phyloP scores from a whole-genome alignment of 176 grass and related monocot species.

The Aegilops tauschii region DNA sequence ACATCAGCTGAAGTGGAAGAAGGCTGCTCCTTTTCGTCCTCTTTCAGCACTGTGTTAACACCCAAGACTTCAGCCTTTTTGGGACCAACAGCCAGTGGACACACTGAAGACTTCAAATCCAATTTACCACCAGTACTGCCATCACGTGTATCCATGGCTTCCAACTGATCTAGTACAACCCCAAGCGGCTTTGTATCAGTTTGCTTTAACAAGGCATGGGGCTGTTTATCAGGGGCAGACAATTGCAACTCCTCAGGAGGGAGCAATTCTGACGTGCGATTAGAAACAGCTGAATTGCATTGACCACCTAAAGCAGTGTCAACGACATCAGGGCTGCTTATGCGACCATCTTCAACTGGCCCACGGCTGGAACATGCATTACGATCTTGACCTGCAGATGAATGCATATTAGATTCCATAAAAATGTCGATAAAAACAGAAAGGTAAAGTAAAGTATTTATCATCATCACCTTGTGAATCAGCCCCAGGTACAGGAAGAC shows the following conservation, averaged over 20 bases:
- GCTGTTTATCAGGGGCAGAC: constrained; percentile 29
- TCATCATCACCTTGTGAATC: constrained; percentile 28
- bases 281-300: constrained; percentile 11
- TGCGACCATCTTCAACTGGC: constrained; percentile 34
- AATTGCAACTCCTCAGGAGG: constrained; percentile 28
- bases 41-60: background rate
- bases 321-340: constrained; percentile 20
- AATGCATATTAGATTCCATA: constrained; percentile 29
- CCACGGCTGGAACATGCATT: constrained; percentile 13
- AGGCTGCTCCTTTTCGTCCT: constrained; percentile 25
- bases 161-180: background rate
- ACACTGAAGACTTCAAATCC: constrained; percentile 12
- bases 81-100: background rate
- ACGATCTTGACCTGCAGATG: constrained; percentile 36
- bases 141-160: background rate
- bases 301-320: background rate
- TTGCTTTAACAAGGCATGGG: constrained; percentile 6
- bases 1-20: constrained; percentile 1
- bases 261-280: constrained; percentile 1
- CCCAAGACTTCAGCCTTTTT: constrained; percentile 22
- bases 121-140: constrained; percentile 18
- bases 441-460: background rate
- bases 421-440: background rate
- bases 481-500: constrained; percentile 5
- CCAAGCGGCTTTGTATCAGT: constrained; percentile 17